Evolutionary conservation across 2,329 filamentous ascomycete species (phyloP).

Genomic region (Zopfia rhizophila): DNA sequence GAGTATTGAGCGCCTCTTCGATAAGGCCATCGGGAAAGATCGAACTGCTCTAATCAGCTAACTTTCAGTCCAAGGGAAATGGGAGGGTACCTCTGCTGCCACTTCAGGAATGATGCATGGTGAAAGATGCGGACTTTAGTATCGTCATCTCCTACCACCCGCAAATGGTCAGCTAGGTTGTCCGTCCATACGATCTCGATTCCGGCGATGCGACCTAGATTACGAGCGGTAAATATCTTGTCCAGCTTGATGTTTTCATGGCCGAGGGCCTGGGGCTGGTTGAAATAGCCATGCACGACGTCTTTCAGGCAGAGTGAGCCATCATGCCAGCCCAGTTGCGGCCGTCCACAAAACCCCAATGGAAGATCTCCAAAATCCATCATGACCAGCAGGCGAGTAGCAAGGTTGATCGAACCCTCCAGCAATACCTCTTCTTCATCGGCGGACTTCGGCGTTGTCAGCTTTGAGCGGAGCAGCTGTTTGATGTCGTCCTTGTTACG

Average conservation of each 20-base stretch:
- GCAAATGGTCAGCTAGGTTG: slow-evolving; percentile 56
- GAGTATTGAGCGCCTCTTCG: slow-evolving; percentile 51
- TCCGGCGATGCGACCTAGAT: slow-evolving; percentile 42
- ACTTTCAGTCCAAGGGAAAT: background rate
- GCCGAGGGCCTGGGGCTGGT: slow-evolving; percentile 3
- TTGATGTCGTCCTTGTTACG: slow-evolving; percentile 1
- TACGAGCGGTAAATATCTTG: slow-evolving; percentile 14
- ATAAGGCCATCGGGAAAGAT: slow-evolving; percentile 44
- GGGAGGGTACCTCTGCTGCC: slow-evolving; percentile 28
- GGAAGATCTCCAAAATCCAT: slow-evolving; percentile 3
- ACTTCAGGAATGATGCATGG: slow-evolving; percentile 51
- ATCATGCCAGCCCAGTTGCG: background rate
- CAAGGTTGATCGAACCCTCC: slow-evolving; percentile 10
- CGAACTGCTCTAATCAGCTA: slow-evolving; percentile 24
- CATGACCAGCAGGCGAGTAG: slow-evolving; percentile 6
- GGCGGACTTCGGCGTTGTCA: slow-evolving; percentile 13
- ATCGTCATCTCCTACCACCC: slow-evolving; percentile 52
- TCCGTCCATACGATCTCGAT: slow-evolving; percentile 52
- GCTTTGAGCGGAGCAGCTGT: slow-evolving; percentile 8
- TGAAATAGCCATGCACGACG: slow-evolving; percentile 11
- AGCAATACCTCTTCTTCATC: slow-evolving; percentile 3
- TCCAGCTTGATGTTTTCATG: slow-evolving; percentile 21
- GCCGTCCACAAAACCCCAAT: background rate
- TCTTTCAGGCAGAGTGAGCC: slow-evolving; percentile 11
- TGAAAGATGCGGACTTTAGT: slow-evolving; percentile 54